These are phyloP conservation scores for Aspergillus niger DNA, from an alignment of 2,329 filamentous ascomycete genomes.

Conservation along the genomic window DNA sequence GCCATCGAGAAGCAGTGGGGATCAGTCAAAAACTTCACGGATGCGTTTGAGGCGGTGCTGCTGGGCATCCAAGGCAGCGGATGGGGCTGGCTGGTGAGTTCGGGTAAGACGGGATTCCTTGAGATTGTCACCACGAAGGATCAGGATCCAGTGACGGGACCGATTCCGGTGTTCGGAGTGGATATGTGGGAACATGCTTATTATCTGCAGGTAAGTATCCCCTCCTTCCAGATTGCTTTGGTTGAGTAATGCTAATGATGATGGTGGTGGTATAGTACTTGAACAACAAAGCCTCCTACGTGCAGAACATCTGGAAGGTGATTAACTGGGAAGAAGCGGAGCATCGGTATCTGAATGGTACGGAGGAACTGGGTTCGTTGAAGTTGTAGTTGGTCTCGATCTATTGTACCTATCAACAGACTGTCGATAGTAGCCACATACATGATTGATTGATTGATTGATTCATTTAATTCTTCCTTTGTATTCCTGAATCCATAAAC, in stretches of 20 bases:
- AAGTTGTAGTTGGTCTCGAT: slow-evolving; percentile 25
- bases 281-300: slow-evolving; percentile 93
- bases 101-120: slow-evolving; percentile 58
- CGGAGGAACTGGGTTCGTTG: slow-evolving; percentile 25
- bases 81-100: slow-evolving; percentile 83
- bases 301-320: slow-evolving; percentile 86
- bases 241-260: neutral
- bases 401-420: neutral
- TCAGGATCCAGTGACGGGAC: slow-evolving; percentile 78
- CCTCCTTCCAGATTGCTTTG: neutral
- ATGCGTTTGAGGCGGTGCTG: slow-evolving; percentile 65
- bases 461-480: no score
- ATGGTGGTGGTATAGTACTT: slow-evolving; percentile 63
- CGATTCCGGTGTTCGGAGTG: slow-evolving; percentile 75
- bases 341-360: slow-evolving; percentile 57
- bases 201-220: slow-evolving; percentile 67
- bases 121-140: slow-evolving; percentile 81
- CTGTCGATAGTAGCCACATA: neutral
- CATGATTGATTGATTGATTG: no score
- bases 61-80: slow-evolving; percentile 78
- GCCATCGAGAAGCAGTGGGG: slow-evolving; percentile 70
- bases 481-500: neutral
- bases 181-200: slow-evolving; percentile 97
- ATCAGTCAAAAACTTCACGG: slow-evolving; percentile 65
- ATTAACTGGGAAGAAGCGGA: slow-evolving; percentile 89